A percentile compares a stretch with the other conserved stretches of the same genome.
These are phyloP conservation scores for Bretschneidera sinensis DNA, from an alignment of 345 rosid genomes.

Conservation along the genomic window DNA sequence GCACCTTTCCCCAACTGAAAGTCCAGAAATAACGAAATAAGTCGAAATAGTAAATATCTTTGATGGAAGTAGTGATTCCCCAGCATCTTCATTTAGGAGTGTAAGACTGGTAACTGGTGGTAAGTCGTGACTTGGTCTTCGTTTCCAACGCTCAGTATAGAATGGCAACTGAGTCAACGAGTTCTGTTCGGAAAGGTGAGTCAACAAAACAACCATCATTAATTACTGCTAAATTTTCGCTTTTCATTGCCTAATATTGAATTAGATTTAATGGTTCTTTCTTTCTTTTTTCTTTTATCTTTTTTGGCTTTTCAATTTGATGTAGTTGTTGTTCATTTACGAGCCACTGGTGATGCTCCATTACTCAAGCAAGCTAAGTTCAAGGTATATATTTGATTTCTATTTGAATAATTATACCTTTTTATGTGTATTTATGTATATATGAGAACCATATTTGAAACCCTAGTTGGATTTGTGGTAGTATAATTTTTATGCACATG, in stretches of 20 bases:
- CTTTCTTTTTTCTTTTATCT: conserved; percentile 6
- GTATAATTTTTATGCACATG: neutral
- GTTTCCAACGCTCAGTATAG: conserved; percentile 2
- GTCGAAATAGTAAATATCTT: neutral
- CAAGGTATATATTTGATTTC: conserved; percentile 41
- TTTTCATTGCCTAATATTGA: neutral
- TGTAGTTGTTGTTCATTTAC: conserved; percentile 57
- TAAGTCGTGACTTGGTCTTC: neutral
- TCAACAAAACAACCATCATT: neutral
- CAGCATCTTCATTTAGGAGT: neutral
- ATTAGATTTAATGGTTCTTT: neutral
- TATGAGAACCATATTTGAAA: neutral
- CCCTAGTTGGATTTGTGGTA: neutral
- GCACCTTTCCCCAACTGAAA: too few relatives aligned
- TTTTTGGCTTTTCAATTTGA: conserved; percentile 8
- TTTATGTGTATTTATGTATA: neutral
- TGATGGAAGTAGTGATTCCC: neutral
- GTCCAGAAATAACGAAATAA: neutral
- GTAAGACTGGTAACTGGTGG: neutral
- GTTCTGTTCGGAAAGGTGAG: conserved; percentile 30
- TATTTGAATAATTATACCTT: neutral
- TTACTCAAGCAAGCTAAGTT: conserved; percentile 79
- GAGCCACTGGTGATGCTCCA: conserved; percentile 65
- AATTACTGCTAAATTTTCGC: neutral
- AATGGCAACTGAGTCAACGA: conserved; percentile 31